Evolutionary conservation across 345 rosid genomes (phyloP), one percentile per base, ranked within the genome.

Genomic region (Arabidopsis suecica): DNA sequence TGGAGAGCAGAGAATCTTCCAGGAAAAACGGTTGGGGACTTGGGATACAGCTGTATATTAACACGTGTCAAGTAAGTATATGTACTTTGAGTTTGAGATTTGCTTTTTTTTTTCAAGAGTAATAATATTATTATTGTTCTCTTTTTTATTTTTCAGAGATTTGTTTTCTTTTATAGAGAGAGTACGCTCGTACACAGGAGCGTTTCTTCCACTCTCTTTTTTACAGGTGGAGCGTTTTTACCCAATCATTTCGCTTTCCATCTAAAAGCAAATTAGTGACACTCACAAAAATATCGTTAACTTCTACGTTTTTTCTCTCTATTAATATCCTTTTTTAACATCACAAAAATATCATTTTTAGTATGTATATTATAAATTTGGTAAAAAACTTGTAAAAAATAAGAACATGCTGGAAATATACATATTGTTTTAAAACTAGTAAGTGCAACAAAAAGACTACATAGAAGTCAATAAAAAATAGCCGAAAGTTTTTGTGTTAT

Each of bases 11-110:
- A 81, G 87, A 71, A 77, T 82, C 79, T 79, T 87, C 82, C 67
- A 74, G 89, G 89, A 62, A 88, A 78, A 79, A 79, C 91, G 87
- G 93, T 87, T 88, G 88, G 82, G 71, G 51, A 65, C 57, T 87
- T 83, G 96, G 85, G 88, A 85, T 84, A 88, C 98, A 93, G 96
- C 96, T 93, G 96, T 84, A 77, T 9, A 40, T 11, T 42, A 69
- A 90, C 96, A 93, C 96, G 93, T 85, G 96, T 93, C 95, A 58
- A 2, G 14, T 54, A 11, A 7, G n/a, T 72, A 71, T 61, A 40
- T 74, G 72, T 66, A 67, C 44, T 40, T 40, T 37, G 64, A 41
- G 63, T 76, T 76, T 54, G 75, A 62, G 71, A 70, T 62, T 44
- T 48, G 67, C 68, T 48, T 10, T 57, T 28, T 9, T 58, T 10